Conservation (phyloP, 208 protist species). For the Polymyxa betae region DNA sequence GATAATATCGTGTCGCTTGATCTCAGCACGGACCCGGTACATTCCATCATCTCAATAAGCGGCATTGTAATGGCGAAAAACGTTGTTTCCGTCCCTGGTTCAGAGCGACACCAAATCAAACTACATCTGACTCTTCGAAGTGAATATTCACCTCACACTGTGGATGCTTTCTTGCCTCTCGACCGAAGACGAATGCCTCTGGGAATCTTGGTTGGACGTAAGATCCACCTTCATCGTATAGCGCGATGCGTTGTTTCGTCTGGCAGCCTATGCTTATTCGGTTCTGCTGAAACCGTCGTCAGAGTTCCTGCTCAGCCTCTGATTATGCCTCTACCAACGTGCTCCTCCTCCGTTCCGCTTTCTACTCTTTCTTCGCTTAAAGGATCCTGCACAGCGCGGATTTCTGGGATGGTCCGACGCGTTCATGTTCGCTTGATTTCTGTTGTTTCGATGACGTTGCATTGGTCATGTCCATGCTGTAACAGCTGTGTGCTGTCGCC, state of each 20-base stretch:
- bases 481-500: too few relatives aligned
- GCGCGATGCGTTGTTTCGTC: neutral
- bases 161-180: neutral
- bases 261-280: neutral
- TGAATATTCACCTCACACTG: neutral
- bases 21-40: neutral
- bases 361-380: too few relatives aligned
- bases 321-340: neutral
- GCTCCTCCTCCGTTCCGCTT: too few relatives aligned
- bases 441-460: too few relatives aligned
- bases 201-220: neutral
- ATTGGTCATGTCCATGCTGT: too few relatives aligned
- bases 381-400: neutral
- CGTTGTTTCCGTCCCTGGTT: neutral
- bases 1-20: neutral
- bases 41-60: neutral
- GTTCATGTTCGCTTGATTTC: neutral
- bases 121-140: neutral
- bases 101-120: neutral
- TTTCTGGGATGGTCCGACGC: neutral
- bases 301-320: neutral
- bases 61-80: neutral
- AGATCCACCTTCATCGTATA: neutral
- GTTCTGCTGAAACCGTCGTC: neutral
- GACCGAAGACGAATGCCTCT: neutral